phyloP scores from a whole-genome alignment of 768 basidiomycete species.

The Russula griseocarnosa region DNA sequence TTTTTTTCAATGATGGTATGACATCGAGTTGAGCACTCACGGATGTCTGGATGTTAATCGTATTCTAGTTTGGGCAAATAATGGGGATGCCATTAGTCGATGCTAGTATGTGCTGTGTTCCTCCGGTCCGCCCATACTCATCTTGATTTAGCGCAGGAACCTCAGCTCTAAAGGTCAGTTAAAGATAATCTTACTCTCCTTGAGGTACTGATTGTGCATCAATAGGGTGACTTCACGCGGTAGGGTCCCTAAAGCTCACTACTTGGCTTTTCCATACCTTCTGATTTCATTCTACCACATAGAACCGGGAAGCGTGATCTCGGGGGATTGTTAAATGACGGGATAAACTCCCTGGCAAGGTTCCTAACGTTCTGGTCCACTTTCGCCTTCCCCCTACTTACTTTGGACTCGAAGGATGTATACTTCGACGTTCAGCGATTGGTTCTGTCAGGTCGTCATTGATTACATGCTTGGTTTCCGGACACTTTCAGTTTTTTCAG shows the following conservation, averaged over 20 bases:
- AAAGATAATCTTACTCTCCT: slow-evolving; percentile 4
- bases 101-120: slow-evolving; percentile 58
- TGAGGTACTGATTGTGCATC: slow-evolving; percentile 9
- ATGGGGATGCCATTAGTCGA: slow-evolving; percentile 91
- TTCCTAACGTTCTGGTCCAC: slow-evolving; percentile 30
- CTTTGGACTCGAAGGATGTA: slow-evolving; percentile 55
- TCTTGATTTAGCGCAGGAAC: slow-evolving; percentile 72
- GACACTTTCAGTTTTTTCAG: slow-evolving; percentile 82
- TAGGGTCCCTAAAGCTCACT: slow-evolving; percentile 30
- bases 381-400: slow-evolving; percentile 8
- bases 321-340: slow-evolving; percentile 88
- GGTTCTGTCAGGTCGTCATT: slow-evolving; percentile 96
- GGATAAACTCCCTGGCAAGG: slow-evolving; percentile 90
- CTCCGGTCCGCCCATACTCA: slow-evolving; percentile 3
- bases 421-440: slow-evolving; percentile 87
- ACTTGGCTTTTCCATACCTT: neutral
- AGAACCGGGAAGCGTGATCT: slow-evolving; percentile 97
- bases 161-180: slow-evolving; percentile 83
- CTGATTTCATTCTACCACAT: slow-evolving; percentile 10
- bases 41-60: slow-evolving; percentile 8
- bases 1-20: slow-evolving; percentile 74
- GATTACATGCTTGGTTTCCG: slow-evolving; percentile 89
- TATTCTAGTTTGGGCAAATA: slow-evolving; percentile 88
- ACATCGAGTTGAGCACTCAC: slow-evolving; percentile 1
- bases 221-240: slow-evolving; percentile 85